Base-by-base conservation (phyloP, 768 basidiomycete genomes). In the Candolleomyces efflorescens region DNA sequence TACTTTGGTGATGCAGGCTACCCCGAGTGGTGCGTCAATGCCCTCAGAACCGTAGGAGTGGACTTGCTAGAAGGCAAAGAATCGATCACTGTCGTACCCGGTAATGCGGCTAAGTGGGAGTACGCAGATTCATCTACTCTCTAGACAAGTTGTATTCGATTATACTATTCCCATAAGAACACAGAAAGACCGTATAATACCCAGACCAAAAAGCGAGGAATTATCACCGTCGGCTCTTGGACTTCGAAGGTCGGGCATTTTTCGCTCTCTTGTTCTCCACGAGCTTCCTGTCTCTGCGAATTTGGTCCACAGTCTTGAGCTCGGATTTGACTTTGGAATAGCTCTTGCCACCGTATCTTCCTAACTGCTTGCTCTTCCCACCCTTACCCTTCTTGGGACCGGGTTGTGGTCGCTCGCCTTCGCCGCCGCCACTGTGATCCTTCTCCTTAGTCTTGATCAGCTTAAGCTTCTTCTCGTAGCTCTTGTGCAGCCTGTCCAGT, bases 21-120 rank as follows among this genome's bases (percentile, higher is more conserved):
- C 68, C 92, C 92, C 0, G 83, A 85, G 66, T 96, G 93, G 93
- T 90, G 90, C 63, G 83, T 95, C 1, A 89, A 92, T 64, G 94
- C 93, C 11, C 72, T 96, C 52, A 76, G 79, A 23, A 87, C 84
- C 55, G 93, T 96, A 12, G 89, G 89, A 0, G 90, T 96, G 0
- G 92, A 96, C 67, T 70, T 95, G 45, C 72, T 93, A 32, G 82
- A 87, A 58, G 82, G 79, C 22, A 73, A 67, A 26, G 67, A 79
- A 23, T 26, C 22, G 23, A 69, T 75, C 5, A 80, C 77, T 55
- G 68, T 88, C 0, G 74, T 87, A 36, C 67, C 80, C 10, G 90
- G 89, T 2, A 76, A 74, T 44, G 89, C 86, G 2, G 83, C 82
- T 27, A 89, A 85, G 67, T 94, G 92, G 92, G 92, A 94, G 64